Base-by-base conservation (phyloP, 352 stramenopile species). In the Phytophthora pistaciae region DNA sequence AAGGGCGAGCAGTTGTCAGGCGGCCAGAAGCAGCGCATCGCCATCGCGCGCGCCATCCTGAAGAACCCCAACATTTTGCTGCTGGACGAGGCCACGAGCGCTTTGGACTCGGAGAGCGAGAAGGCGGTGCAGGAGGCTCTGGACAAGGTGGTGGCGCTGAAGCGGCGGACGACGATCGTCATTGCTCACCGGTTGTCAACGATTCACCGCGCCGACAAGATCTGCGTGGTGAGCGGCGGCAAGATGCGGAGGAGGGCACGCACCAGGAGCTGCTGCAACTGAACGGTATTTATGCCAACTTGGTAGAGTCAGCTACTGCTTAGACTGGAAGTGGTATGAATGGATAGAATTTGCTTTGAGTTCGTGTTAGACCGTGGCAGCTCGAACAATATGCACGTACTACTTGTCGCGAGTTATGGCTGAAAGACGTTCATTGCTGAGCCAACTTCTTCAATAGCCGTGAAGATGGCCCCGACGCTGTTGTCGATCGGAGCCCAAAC, bases 111-210 rank as follows among this genome's bases (percentile, higher is more conserved):
- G 23, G 81, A 93, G 70, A 93, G 80, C 61, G 92, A 98, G 64
- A 83, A 88, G 61, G 78, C 95, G 56, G 91, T 97, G 33, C 92
- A 97, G 74, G 74, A 88, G 48, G 27, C 27, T 33, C 29, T 33
- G 29, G 29, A 33, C 29, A 33, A 33, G 29, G 29, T 33, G 29
- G 29, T 33, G 29, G 29, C 80, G 42, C 67, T 86, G 56, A 84
- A 89, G 56, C 72, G 72, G 1, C 84, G 84, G 8, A 99, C 95
- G 31, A 98, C 90, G 18, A 83, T 99, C 57, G 92, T 98, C 54
- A 97, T 98, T 63, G 96, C 96, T 2, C 96, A 99, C 74, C 88
- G 96, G n/a, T 75, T 99, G 33, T 96, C 87, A 55, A 99, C 94
- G 4, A 94, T 99, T 60, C 91, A 93, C 68, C 92, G 29, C 29